These are phyloP conservation scores for Metschnikowia picachoensis DNA, from an alignment of 805 yeast genomes.

Conservation along the genomic window DNA sequence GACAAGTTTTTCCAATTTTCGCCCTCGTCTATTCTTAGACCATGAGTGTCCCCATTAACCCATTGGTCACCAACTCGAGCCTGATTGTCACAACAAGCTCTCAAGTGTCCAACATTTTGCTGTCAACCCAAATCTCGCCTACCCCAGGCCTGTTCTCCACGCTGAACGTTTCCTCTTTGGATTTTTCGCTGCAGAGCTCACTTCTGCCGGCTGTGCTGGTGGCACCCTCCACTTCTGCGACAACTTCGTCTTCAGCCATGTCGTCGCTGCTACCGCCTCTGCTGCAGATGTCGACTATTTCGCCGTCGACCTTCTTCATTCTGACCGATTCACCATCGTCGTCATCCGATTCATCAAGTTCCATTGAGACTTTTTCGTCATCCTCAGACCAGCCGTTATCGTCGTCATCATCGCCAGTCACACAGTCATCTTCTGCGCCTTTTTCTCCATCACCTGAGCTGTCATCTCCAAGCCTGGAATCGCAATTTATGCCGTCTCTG, in stretches of 20 bases:
- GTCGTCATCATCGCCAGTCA: conserved; percentile 6
- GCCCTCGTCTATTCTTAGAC: conserved; percentile 1
- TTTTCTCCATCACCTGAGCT: conserved; percentile 18
- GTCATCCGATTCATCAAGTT: not conserved
- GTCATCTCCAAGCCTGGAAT: not conserved
- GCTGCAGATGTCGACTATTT: conserved; percentile 17
- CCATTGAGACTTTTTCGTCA: not conserved
- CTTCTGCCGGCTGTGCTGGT: not conserved
- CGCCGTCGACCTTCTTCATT: not conserved
- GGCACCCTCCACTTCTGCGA: not conserved
- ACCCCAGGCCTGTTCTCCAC: not conserved
- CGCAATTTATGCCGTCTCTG: not conserved
- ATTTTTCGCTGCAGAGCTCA: not conserved
- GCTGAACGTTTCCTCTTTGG: not conserved
- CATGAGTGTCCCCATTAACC: conserved; percentile 3
- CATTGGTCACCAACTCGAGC: not conserved
- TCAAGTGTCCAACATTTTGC: not conserved
- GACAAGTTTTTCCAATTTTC: not conserved
- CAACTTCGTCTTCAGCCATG: not conserved
- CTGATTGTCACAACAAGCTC: not conserved
- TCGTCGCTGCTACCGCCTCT: not conserved
- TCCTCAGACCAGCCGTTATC: not conserved
- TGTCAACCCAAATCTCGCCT: not conserved
- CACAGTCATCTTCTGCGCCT: conserved; percentile 19
- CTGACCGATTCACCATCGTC: conserved; percentile 3